Conservation (phyloP, 257 asterid species). For the Mitragyna speciosa region DNA sequence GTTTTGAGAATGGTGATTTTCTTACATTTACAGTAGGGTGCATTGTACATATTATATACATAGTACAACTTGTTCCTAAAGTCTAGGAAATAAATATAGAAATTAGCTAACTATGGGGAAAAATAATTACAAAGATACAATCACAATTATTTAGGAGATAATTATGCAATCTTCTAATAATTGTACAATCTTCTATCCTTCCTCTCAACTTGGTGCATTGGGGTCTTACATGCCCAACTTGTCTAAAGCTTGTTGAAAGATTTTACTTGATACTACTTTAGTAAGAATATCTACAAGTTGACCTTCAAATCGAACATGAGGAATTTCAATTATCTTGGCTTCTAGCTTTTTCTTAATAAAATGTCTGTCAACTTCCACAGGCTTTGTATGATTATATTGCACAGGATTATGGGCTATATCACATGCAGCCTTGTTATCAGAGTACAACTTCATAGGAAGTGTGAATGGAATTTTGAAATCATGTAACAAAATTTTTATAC, state of each 20-base stretch:
- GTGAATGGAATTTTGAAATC: neutral
- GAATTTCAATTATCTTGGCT: neutral
- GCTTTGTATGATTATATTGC: neutral
- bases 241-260: neutral
- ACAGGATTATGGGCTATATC: neutral
- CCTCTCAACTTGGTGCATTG: too few relatives aligned
- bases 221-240: neutral
- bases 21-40: too few relatives aligned
- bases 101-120: too few relatives aligned
- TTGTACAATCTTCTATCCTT: too few relatives aligned
- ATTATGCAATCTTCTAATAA: too few relatives aligned
- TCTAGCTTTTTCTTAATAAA: neutral
- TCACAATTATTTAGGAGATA: too few relatives aligned
- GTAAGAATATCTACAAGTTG: constrained; percentile 3
- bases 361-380: neutral
- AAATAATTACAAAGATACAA: too few relatives aligned
- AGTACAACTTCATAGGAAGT: neutral
- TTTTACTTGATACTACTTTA: neutral
- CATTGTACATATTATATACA: too few relatives aligned
- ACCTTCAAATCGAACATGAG: constrained; percentile 1
- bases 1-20: too few relatives aligned
- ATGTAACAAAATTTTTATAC: neutral
- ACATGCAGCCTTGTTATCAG: too few relatives aligned
- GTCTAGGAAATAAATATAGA: too few relatives aligned
- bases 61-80: too few relatives aligned